phyloP scores from a whole-genome alignment of 768 basidiomycete genomes.

The Coprinellus micaceus region DNA sequence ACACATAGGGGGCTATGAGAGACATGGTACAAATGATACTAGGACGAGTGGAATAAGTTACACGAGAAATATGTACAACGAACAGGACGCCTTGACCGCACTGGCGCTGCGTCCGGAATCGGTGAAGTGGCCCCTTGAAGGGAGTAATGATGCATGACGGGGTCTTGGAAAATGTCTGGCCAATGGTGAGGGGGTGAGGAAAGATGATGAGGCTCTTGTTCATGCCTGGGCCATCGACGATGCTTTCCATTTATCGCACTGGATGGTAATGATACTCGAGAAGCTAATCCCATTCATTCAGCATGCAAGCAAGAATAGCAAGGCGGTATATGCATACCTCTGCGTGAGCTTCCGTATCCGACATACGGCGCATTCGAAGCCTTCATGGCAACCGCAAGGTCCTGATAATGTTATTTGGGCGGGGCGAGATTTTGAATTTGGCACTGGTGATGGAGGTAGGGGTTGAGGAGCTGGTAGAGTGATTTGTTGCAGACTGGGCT shows the following conservation, averaged over 20 bases:
- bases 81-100: not conserved
- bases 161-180: not conserved
- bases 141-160: not conserved
- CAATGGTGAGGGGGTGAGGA: not conserved
- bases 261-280: not conserved
- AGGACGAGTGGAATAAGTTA: not conserved
- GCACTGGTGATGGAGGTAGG: not conserved
- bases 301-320: not conserved
- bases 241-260: conserved; percentile 4
- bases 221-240: not conserved
- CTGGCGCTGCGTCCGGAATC: not conserved
- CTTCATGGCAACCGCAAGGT: not conserved
- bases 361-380: conserved; percentile 1
- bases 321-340: not conserved
- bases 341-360: conserved; percentile 1
- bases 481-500: not conserved
- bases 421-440: not conserved
- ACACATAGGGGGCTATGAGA: no score
- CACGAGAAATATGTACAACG: not conserved
- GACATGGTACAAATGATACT: no score
- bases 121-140: no score
- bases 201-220: not conserved
- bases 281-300: not conserved
- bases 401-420: not conserved
- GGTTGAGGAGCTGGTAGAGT: not conserved